phyloP scores from a whole-genome alignment of 2,329 filamentous ascomycete species.

The Pestalotiopsis sp. region DNA sequence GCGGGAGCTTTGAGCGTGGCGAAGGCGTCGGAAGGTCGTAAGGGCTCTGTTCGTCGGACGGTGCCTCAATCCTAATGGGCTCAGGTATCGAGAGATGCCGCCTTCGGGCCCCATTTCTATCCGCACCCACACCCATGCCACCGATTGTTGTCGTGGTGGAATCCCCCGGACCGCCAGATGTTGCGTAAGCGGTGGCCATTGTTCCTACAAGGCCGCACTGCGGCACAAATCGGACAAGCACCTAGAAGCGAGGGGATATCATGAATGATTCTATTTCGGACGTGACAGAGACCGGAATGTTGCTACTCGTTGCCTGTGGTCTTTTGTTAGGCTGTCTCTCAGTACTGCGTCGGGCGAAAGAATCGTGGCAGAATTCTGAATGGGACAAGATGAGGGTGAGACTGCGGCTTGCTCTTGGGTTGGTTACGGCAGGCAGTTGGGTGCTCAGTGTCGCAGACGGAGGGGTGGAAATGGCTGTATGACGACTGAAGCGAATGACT shows the following conservation, averaged over 20 bases:
- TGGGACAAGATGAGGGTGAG: conserved; percentile 3
- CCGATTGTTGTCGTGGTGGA: conserved; percentile 12
- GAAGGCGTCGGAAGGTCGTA: conserved; percentile 33
- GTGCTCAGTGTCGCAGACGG: conserved; percentile 4
- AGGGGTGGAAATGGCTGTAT: conserved; percentile 6
- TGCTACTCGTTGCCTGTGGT: background rate
- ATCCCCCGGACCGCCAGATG: conserved; percentile 34
- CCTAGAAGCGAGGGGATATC: conserved; percentile 26
- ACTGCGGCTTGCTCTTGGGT: conserved; percentile 1
- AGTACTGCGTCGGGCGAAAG: background rate
- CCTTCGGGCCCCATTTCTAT: conserved; percentile 21
- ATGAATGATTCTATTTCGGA: conserved; percentile 16
- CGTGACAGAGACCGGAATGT: background rate
- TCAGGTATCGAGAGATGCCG: conserved; percentile 28
- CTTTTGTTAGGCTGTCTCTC: background rate
- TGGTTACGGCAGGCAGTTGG: background rate
- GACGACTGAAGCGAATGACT: conserved; percentile 2
- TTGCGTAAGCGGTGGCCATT: conserved; percentile 35
- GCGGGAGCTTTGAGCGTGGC: conserved; percentile 39
- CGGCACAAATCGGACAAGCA: conserved; percentile 29
- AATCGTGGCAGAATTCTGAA: conserved; percentile 1
- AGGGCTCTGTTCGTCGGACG: conserved; percentile 22
- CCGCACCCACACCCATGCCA: conserved; percentile 14
- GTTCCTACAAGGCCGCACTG: conserved; percentile 32
- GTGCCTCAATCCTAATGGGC: conserved; percentile 25